A percentile compares a stretch with the other conserved stretches of the same genome.
These are phyloP conservation scores for Asclepias syriaca DNA, from an alignment of 257 asterid species.

Conservation along the genomic window DNA sequence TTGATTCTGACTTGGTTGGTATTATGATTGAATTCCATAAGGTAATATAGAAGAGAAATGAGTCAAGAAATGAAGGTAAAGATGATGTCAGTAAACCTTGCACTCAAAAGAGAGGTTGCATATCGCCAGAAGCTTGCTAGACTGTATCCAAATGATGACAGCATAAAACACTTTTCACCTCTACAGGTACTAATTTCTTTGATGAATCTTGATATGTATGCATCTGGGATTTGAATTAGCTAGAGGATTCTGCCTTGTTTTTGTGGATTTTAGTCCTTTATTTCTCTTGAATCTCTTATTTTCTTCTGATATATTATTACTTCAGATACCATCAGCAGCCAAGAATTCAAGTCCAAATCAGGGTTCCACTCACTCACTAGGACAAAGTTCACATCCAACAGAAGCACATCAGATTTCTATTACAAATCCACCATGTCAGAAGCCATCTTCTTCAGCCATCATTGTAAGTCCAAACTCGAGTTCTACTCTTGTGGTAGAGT, in stretches of 20 bases:
- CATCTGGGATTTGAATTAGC: background rate
- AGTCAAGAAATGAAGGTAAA: conserved; percentile 18
- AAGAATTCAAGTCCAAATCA: too few species aligned
- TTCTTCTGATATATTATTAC: background rate
- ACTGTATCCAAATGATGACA: conserved; percentile 7
- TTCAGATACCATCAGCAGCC: conserved; percentile 22
- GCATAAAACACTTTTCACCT: conserved; percentile 9
- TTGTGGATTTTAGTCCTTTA: background rate
- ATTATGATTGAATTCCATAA: too few species aligned
- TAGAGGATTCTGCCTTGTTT: too few species aligned
- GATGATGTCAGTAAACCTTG: conserved; percentile 20
- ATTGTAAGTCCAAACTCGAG: background rate
- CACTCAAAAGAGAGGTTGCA: conserved; percentile 22
- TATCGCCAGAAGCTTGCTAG: conserved; percentile 19
- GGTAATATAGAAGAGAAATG: conserved; percentile 23
- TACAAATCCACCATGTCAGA: background rate
- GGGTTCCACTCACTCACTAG: too few species aligned
- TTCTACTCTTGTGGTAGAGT: background rate
- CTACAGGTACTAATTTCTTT: conserved; percentile 11
- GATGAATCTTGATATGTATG: background rate
- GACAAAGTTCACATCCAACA: background rate
- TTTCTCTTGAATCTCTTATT: background rate
- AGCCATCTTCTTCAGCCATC: background rate
- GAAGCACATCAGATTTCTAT: background rate
- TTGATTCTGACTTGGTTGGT: too few species aligned